phyloP scores from a whole-genome alignment of 257 asterid species.

The Petrea volubilis region DNA sequence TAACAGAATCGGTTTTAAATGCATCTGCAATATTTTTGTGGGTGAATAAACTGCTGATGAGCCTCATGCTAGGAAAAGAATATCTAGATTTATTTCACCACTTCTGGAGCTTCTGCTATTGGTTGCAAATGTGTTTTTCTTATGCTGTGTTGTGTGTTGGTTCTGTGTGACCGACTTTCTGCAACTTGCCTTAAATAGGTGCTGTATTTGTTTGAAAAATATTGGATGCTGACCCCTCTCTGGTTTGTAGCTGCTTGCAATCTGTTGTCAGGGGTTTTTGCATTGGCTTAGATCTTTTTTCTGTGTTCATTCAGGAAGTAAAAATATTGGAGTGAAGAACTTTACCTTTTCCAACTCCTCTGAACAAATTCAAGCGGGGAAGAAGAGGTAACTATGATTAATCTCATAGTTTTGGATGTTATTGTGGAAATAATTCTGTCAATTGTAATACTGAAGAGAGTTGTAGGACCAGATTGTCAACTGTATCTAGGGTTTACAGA shows the following conservation, averaged over 20 bases:
- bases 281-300: constrained; percentile 13
- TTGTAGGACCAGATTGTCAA: constrained; percentile 3
- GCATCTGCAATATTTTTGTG: neutral
- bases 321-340: constrained; percentile 34
- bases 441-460: neutral
- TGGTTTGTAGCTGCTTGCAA: constrained; percentile 2
- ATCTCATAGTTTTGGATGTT: constrained; percentile 15
- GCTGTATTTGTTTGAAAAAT: neutral
- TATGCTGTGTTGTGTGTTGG: neutral
- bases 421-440: neutral
- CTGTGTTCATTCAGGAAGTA: constrained; percentile 38
- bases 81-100: neutral
- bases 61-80: neutral
- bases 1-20: neutral
- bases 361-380: constrained; percentile 41
- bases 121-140: neutral
- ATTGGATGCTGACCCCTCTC: neutral
- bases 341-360: constrained; percentile 27
- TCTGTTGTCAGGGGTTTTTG: neutral
- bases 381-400: constrained; percentile 53
- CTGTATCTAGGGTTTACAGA: neutral
- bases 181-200: neutral
- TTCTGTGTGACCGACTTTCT: neutral
- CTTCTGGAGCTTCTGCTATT: neutral
- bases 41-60: neutral